Conservation (phyloP, 2,329 filamentous ascomycete species). For the Colletotrichum falcatum region DNA sequence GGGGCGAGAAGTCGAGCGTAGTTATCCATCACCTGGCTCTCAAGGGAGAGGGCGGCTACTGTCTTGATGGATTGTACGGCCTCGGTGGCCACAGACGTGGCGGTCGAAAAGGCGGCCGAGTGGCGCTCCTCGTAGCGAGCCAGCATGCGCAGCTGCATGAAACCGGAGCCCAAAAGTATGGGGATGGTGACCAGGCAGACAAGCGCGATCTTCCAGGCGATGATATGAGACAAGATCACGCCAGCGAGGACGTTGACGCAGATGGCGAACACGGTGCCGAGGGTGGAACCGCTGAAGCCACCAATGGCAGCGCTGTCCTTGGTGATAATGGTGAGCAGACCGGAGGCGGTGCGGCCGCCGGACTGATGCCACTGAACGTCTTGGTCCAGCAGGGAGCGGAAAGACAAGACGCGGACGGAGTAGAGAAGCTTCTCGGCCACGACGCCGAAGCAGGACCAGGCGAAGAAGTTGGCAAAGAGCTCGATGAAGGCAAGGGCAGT, state of each 20-base stretch:
- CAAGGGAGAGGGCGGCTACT: constrained; percentile 47
- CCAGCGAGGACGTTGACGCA: constrained; percentile 65
- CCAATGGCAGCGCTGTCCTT: constrained; percentile 65
- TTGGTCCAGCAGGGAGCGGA: constrained; percentile 68
- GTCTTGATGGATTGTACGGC: constrained; percentile 63
- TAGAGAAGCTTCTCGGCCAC: constrained; percentile 69
- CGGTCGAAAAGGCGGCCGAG: constrained; percentile 60
- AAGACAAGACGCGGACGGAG: constrained; percentile 65
- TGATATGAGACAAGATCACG: constrained; percentile 65
- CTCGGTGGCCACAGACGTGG: constrained; percentile 61
- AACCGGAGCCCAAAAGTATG: constrained; percentile 63
- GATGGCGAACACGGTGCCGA: constrained; percentile 66
- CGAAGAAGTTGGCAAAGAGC: constrained; percentile 68
- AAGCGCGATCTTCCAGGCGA: constrained; percentile 70
- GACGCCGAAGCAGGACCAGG: constrained; percentile 67
- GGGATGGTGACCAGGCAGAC: constrained; percentile 66
- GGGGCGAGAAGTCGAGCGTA: constrained; percentile 48
- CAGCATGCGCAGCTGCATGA: constrained; percentile 65
- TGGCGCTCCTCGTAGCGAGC: constrained; percentile 60
- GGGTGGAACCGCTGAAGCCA: constrained; percentile 66
- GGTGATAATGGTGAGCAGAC: constrained; percentile 66
- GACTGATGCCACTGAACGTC: constrained; percentile 71
- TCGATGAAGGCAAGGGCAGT: constrained; percentile 71
- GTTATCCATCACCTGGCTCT: constrained; percentile 49
- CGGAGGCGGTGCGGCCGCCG: constrained; percentile 59